Evolutionary conservation across 164 flowering plant species (phyloP).

Genomic region (Kalanchoe fedtschenkoi): DNA sequence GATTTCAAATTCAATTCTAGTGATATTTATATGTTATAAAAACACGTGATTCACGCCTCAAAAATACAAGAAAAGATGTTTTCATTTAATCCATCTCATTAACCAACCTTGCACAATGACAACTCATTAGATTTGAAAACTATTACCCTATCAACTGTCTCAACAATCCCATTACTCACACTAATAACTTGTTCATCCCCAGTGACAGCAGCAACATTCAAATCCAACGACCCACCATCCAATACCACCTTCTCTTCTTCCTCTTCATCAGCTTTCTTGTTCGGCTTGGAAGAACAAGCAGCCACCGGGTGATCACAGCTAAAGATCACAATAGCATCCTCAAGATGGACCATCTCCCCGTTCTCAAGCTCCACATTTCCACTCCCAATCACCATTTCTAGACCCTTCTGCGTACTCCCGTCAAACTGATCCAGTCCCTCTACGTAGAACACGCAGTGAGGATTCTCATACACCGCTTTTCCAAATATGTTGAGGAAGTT

Average conservation of each 20-base stretch:
- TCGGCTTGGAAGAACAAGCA: slow-evolving; percentile 32
- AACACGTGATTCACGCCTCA: too few relatives aligned
- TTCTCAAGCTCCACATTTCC: slow-evolving; percentile 32
- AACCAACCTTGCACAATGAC: too few relatives aligned
- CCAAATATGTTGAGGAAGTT: slow-evolving; percentile 45
- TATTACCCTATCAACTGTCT: slow-evolving; percentile 29
- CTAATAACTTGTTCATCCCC: slow-evolving; percentile 14
- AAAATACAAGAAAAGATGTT: too few relatives aligned
- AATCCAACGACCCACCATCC: slow-evolving; percentile 37
- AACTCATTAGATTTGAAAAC: slow-evolving; percentile 15
- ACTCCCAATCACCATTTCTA: slow-evolving; percentile 51
- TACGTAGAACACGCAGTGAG: slow-evolving; percentile 64
- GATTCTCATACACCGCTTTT: slow-evolving; percentile 41
- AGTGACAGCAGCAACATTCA: slow-evolving; percentile 43
- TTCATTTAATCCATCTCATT: too few relatives aligned
- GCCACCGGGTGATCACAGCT: slow-evolving; percentile 53
- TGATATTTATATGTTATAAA: too few relatives aligned
- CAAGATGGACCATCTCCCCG: slow-evolving; percentile 42
- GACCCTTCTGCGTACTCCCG: slow-evolving; percentile 37
- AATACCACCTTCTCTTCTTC: too few relatives aligned
- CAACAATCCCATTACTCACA: slow-evolving; percentile 16
- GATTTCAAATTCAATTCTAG: too few relatives aligned
- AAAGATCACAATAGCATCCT: slow-evolving; percentile 69
- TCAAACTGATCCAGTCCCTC: slow-evolving; percentile 69
- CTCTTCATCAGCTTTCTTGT: too few relatives aligned